Evolutionary conservation across 208 protist genomes (phyloP).

Genomic region (Novymonas esmeraldas): DNA sequence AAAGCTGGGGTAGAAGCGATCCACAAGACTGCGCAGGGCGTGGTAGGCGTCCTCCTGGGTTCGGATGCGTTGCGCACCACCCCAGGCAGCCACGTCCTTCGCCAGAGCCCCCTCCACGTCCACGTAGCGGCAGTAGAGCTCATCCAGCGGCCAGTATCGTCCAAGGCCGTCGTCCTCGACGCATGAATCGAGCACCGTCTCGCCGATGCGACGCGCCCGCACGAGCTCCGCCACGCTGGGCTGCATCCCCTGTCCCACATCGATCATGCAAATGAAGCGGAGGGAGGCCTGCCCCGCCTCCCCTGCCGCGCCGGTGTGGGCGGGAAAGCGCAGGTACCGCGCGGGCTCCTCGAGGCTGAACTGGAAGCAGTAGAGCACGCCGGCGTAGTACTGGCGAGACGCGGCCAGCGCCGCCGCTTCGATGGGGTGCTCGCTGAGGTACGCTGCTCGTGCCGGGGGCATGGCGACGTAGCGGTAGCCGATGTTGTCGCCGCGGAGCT

Average conservation of each 20-base stretch:
- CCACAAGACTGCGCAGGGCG: constrained; percentile 66
- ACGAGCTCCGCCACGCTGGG: constrained; percentile 56
- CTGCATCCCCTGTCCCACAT: constrained; percentile 85
- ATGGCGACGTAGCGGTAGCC: constrained; percentile 53
- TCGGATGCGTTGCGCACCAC: constrained; percentile 38
- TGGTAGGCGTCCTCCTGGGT: constrained; percentile 51
- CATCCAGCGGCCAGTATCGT: constrained; percentile 82
- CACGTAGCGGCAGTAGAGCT: constrained; percentile 82
- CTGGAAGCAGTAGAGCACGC: constrained; percentile 72
- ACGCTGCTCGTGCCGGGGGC: constrained; percentile 8
- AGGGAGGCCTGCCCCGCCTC: constrained; percentile 10
- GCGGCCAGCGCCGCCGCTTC: constrained; percentile 8
- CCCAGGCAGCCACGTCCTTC: constrained; percentile 54
- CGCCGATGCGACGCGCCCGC: constrained; percentile 61
- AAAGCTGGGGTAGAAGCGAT: constrained; percentile 62
- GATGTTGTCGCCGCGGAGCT: constrained; percentile 89
- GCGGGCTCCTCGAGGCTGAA: constrained; percentile 26
- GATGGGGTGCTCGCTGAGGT: constrained; percentile 19
- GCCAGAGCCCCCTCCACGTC: constrained; percentile 52
- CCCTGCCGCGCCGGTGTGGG: not conserved
- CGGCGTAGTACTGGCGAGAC: constrained; percentile 43
- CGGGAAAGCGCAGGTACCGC: constrained; percentile 75
- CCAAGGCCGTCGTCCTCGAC: constrained; percentile 86
- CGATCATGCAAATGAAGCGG: constrained; percentile 83
- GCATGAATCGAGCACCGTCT: constrained; percentile 79